Percentiles rank a stretch among this genome's conserved stretches.
phyloP scores from a whole-genome alignment of 2,329 filamentous ascomycete genomes.

The Trichophyton rubrum region DNA sequence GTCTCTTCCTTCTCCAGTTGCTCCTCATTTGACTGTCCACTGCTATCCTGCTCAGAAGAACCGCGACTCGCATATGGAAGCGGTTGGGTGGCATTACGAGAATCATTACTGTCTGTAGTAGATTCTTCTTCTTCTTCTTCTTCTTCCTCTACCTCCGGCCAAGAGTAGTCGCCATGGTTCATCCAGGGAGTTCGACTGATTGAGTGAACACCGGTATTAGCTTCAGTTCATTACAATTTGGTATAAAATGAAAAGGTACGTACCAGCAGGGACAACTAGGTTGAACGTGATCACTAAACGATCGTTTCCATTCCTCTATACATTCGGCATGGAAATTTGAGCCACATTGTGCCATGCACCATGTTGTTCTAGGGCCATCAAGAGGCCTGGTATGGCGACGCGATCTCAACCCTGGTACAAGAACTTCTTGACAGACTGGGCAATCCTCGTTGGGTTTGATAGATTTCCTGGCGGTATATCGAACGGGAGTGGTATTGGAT shows the following conservation, averaged over 20 bases:
- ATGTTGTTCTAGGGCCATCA: not conserved
- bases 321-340: slow-evolving; percentile 3
- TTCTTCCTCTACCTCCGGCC: not conserved
- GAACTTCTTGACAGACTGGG: too few species aligned
- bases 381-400: too few species aligned
- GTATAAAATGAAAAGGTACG: not conserved
- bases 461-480: too few species aligned
- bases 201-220: not conserved
- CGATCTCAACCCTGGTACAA: too few species aligned
- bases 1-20: too few species aligned
- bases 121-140: not conserved
- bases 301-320: not conserved
- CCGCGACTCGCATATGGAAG: too few species aligned
- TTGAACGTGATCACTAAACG: not conserved
- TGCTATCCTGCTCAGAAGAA: too few species aligned
- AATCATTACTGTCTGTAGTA: too few species aligned
- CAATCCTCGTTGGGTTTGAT: too few species aligned
- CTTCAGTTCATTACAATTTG: not conserved
- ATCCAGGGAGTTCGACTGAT: not conserved
- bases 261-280: not conserved
- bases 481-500: too few species aligned
- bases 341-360: slow-evolving; percentile 1
- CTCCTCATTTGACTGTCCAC: too few species aligned
- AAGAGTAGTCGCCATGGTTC: not conserved
- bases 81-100: too few species aligned